Evolutionary conservation across 1,139 yeast species (phyloP).

Genomic region (Pichia sp.): DNA sequence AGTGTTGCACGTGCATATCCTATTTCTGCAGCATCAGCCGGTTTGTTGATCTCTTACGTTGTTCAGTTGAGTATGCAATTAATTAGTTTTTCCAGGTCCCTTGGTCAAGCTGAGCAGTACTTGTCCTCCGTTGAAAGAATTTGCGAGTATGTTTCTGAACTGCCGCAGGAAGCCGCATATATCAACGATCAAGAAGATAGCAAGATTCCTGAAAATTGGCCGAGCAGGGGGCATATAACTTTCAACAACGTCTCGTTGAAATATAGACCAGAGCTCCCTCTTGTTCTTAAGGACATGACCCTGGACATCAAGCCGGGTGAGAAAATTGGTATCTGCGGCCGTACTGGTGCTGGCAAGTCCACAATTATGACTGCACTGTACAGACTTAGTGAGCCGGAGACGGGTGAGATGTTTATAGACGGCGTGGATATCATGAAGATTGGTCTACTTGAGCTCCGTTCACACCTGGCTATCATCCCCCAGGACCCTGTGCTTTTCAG

Average conservation of each 20-base stretch:
- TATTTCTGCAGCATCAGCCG: conserved; percentile 48
- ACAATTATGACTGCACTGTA: conserved; percentile 43
- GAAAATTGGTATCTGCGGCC: conserved; percentile 43
- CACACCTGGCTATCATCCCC: conserved; percentile 41
- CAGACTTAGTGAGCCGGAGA: conserved; percentile 35
- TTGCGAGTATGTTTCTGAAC: conserved; percentile 62
- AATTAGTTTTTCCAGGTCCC: conserved; percentile 47
- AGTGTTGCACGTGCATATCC: conserved; percentile 45
- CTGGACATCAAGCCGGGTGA: conserved; percentile 35
- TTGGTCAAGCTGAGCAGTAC: conserved; percentile 73
- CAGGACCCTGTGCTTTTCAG: conserved; percentile 44
- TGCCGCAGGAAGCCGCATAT: conserved; percentile 63
- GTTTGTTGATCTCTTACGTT: conserved; percentile 47
- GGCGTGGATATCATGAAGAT: conserved; percentile 35
- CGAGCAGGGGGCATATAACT: conserved; percentile 52
- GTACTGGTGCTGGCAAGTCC: conserved; percentile 46
- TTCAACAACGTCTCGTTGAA: conserved; percentile 60
- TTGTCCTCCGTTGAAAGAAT: conserved; percentile 86
- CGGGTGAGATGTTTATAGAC: conserved; percentile 34
- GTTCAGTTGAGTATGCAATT: conserved; percentile 53
- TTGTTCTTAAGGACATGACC: conserved; percentile 41
- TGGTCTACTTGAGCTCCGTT: conserved; percentile 36
- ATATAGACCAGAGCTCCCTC: conserved; percentile 60
- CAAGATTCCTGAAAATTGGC: conserved; percentile 44
- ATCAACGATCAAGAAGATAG: conserved; percentile 9